Evolutionary conservation across 1,284 basidiomycete species (phyloP).

Genomic region (Pulveroboletus ridleyi): DNA sequence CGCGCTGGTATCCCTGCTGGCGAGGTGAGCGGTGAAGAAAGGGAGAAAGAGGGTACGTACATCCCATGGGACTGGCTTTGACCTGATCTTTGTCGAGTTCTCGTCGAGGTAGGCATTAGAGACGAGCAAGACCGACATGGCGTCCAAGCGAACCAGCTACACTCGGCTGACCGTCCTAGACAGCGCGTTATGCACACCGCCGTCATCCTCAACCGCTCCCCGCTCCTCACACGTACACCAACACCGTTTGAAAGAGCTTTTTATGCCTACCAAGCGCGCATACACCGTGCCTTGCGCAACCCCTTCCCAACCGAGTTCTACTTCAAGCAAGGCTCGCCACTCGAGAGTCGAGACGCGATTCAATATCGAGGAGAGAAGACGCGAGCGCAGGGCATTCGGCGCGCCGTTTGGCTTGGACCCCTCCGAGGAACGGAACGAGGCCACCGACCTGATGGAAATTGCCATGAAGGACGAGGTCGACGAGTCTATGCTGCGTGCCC

Average conservation of each 20-base stretch:
- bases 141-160: slow-evolving; percentile 11
- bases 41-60: slow-evolving; percentile 46
- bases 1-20: slow-evolving; percentile 90
- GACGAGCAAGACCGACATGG: slow-evolving; percentile 84
- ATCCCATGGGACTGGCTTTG: slow-evolving; percentile 97
- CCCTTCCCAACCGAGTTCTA: slow-evolving; percentile 93
- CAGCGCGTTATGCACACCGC: slow-evolving; percentile 47
- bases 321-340: slow-evolving; percentile 92
- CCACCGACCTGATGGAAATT: slow-evolving; percentile 61
- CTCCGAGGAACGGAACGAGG: slow-evolving; percentile 56
- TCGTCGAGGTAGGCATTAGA: slow-evolving; percentile 92
- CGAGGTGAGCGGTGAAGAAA: slow-evolving; percentile 23
- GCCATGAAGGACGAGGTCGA: slow-evolving; percentile 70
- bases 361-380: slow-evolving; percentile 71
- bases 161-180: slow-evolving; percentile 8
- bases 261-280: slow-evolving; percentile 85
- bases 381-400: slow-evolving; percentile 78
- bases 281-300: slow-evolving; percentile 87
- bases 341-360: slow-evolving; percentile 76
- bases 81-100: slow-evolving; percentile 84
- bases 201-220: slow-evolving; percentile 86
- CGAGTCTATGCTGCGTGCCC: slow-evolving; percentile 61
- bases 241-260: slow-evolving; percentile 86
- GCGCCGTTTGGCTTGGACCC: slow-evolving; percentile 52
- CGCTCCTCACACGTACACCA: slow-evolving; percentile 81